Base-by-base conservation (phyloP, 345 rosid genomes). In the Corymbia maculata region DNA sequence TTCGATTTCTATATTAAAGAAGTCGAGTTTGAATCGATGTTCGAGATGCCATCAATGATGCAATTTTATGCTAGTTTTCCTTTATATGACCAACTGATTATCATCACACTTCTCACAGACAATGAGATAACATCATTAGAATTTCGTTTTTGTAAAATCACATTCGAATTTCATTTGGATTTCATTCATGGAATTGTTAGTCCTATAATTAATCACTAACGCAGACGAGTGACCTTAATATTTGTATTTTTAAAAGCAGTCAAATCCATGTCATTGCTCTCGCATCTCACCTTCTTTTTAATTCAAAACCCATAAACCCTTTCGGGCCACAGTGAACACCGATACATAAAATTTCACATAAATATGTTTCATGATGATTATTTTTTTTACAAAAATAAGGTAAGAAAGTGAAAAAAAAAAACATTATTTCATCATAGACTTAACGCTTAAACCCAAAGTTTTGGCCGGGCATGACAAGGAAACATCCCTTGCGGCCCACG, bases 281-380 rank as follows among this genome's bases (percentile, higher is more conserved):
- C 21, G 1, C 4, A 70, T 70, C 12, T 10, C 1, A 3, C 44
- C 80, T 3, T 2, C 0, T 70, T 32, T 19, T 1, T 12, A 36
- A 32, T 4, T 70, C 11, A 32, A 70, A 4, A 8, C 3, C 8
- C 10, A 7, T 2, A 36, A 70, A 2, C 7, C 47, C 10, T 8
- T 70, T 68, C 6, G 6, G 2, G 3, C 7, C 6, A 10, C 19
- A 32, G 1, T 1, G 21, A 68, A 19, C 32, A 32, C 5, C 2
- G 2, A 16, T 6, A 8, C 3, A 22, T 68, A 68, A 68, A 9
- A 68, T 8, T 32, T 16, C 79, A 15, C 22, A 2, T 2, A 8
- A 36, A 16, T 16, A 4, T 4, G 21, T 32, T 30, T 0, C 8
- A 68, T 8, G 24, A 32, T 68, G 22, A 66, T 15, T 68, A 4